Percentiles rank a stretch among this genome's conserved stretches.
phyloP scores from a whole-genome alignment of 148 eudicot species.

The Heliosperma pusillum region DNA sequence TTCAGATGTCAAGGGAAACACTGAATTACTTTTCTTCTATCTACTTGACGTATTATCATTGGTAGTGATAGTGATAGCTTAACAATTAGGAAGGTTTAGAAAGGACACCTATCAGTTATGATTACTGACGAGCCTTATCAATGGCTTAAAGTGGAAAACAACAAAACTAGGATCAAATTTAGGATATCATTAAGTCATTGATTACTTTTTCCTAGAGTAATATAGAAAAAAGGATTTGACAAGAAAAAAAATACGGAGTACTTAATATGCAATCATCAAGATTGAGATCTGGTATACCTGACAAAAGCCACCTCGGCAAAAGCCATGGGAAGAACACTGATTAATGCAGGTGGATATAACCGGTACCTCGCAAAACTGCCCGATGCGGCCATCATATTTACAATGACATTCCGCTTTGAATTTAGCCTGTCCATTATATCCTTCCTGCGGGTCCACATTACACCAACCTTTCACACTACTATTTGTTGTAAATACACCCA shows the following conservation, averaged over 20 bases:
- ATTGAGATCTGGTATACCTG: conserved; percentile 43
- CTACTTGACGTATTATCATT: neutral
- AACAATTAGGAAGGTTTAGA: neutral
- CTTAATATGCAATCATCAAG: neutral
- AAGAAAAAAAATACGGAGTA: neutral
- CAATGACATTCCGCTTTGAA: conserved; percentile 89
- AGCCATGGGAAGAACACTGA: conserved; percentile 89
- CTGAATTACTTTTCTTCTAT: neutral
- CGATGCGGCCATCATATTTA: conserved; percentile 79
- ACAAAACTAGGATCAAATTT: conserved; percentile 1
- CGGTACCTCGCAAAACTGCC: conserved; percentile 69
- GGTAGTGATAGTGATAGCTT: neutral
- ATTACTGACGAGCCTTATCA: neutral
- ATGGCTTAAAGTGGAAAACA: neutral
- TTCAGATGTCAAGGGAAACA: too few species aligned
- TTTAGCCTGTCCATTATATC: conserved; percentile 50
- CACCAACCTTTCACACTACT: conserved; percentile 78
- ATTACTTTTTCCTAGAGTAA: neutral
- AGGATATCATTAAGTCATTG: neutral
- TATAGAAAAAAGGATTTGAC: conserved; percentile 1
- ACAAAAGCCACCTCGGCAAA: conserved; percentile 94
- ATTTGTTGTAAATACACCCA: conserved; percentile 66
- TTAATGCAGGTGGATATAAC: conserved; percentile 73
- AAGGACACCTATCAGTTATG: neutral
- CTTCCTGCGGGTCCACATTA: conserved; percentile 82